A percentile compares a stretch with the other conserved stretches of the same genome.
phyloP scores from a whole-genome alignment of 2,329 filamentous ascomycete species.

The Graphium sp. region DNA sequence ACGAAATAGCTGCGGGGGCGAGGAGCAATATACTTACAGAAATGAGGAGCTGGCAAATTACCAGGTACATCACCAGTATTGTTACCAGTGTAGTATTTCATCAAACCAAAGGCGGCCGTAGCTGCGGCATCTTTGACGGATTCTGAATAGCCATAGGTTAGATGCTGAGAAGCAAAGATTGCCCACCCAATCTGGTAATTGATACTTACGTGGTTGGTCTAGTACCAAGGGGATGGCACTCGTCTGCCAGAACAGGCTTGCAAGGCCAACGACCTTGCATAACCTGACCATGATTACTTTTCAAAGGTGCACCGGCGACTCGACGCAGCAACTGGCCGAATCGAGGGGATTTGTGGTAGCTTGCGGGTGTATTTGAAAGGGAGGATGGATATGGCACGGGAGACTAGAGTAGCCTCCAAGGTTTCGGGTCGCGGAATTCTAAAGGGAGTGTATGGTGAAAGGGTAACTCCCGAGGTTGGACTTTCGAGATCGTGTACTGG shows the following conservation, averaged over 20 bases:
- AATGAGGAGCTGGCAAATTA: constrained; percentile 44
- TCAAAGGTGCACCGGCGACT: neutral
- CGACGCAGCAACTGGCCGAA: neutral
- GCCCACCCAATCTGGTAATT: no score
- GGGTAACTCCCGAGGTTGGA: no score
- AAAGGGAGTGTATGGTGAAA: neutral
- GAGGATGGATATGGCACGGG: neutral
- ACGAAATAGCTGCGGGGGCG: no score
- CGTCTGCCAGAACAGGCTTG: constrained; percentile 4
- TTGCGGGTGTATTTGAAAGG: constrained; percentile 1
- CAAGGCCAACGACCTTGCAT: constrained; percentile 4
- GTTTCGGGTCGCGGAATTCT: neutral
- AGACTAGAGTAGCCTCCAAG: neutral
- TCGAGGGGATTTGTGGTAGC: neutral
- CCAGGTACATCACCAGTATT: constrained; percentile 40
- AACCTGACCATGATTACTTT: constrained; percentile 4
- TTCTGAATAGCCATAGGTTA: constrained; percentile 14
- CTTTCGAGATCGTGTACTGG: neutral
- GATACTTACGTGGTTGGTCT: constrained; percentile 14
- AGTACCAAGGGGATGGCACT: constrained; percentile 5
- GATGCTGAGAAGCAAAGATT: constrained; percentile 10
- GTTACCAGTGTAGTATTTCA: constrained; percentile 37
- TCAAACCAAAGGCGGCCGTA: constrained; percentile 27
- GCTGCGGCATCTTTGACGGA: constrained; percentile 31
- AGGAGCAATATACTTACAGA: constrained; percentile 29